Evolutionary conservation across 225 moss, liverwort and hornwort species (phyloP), one percentile per base, ranked within the genome.

Genomic region (Pseudisothecium myosuroides): DNA sequence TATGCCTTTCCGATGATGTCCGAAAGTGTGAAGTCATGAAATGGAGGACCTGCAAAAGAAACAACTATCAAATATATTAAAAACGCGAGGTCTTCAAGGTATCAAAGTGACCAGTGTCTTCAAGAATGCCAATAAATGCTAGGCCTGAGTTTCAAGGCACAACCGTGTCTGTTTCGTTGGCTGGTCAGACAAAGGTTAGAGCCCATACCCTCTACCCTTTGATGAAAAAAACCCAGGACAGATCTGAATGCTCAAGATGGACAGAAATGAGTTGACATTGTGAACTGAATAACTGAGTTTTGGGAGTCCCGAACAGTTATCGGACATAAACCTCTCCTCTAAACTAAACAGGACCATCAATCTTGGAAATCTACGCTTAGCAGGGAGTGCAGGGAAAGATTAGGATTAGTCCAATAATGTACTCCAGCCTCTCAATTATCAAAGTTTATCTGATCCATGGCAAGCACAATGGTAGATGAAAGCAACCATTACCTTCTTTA

Each of bases 11-110:
- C 96, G 49, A 97, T 85, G 36, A 98, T 89, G 86, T 97, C 97
- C 26, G 97, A 94, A 68, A 98, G 87, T 59, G 96, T 87, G 77
- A 97, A 98, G 88, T 98, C 97, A 89, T 96, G 96, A 91, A 98
- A 98, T 29, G 97, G 97, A 89, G 95, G 96, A 89, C 97, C 98
- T 97, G 98, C 86, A 87, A 76, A 75, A 79, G 72, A 82, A 85
- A 67, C 22, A 52, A 86, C 31, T 9, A 76, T 47, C 68, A 59
- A 85, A 47, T 27, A 17, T 17, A 28, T 49, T 71, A 31, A 50
- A 75, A 67, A 76, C 36, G 37, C 22, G 28, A n/a, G 54, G 39
- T 16, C 27, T 61, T 71, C 65, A 17, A 68, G 18, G 14, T 62
- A 71, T 67, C 74, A 78, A 21, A 86, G 34, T 50, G 81, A 49